Evolutionary conservation across 2,329 filamentous ascomycete genomes (phyloP).

Genomic region (Ceratocystis albifundus): DNA sequence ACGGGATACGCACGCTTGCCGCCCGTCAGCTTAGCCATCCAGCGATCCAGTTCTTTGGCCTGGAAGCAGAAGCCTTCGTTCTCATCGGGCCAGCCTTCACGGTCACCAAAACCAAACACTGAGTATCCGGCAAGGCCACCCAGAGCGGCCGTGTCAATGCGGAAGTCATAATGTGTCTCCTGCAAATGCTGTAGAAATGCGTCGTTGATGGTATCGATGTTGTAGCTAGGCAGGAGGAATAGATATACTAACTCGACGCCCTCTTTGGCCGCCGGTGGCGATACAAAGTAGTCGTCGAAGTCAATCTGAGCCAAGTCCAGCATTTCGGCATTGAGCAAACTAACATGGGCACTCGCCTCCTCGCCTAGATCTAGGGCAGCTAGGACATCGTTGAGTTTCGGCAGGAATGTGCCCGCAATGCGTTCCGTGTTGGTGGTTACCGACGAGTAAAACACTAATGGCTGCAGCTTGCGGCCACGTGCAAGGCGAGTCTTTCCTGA

Average conservation of each 20-base stretch:
- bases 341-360: constrained; percentile 24
- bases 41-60: constrained; percentile 78
- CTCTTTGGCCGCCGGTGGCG: constrained; percentile 49
- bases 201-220: constrained; percentile 85
- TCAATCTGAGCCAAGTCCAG: constrained; percentile 77
- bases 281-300: constrained; percentile 85
- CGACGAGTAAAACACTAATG: constrained; percentile 79
- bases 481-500: constrained; percentile 24
- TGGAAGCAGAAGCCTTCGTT: constrained; percentile 87
- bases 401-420: constrained; percentile 53
- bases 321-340: constrained; percentile 48
- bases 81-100: constrained; percentile 83
- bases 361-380: constrained; percentile 33
- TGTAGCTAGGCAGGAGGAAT: constrained; percentile 78
- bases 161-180: constrained; percentile 93
- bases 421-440: constrained; percentile 73
- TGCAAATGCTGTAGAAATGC: constrained; percentile 76
- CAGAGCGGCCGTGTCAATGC: constrained; percentile 80
- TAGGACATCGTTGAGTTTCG: constrained; percentile 43
- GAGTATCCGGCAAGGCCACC: constrained; percentile 70
- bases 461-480: constrained; percentile 45
- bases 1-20: constrained; percentile 79
- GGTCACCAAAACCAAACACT: constrained; percentile 88
- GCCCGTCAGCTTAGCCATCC: constrained; percentile 90
- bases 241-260: constrained; percentile 66